These are phyloP conservation scores for Aspergillus asperescens DNA, from an alignment of 495 filamentous ascomycete species.

Conservation along the genomic window DNA sequence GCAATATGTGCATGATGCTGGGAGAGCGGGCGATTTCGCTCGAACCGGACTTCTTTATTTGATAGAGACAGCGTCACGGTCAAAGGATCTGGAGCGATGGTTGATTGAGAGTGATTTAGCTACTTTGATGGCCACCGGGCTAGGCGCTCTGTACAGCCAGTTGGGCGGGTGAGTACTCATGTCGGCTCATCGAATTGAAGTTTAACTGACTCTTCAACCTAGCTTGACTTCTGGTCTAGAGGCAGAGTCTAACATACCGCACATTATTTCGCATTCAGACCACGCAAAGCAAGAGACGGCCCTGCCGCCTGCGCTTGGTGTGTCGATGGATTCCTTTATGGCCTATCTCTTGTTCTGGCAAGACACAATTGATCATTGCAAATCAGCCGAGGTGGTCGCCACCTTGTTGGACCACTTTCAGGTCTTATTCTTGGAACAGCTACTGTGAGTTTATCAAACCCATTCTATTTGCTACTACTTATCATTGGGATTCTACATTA, in stretches of 20 bases:
- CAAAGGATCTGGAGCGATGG: conserved; percentile 81
- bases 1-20: conserved; percentile 92
- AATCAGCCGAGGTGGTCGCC: conserved; percentile 82
- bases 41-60: conserved; percentile 91
- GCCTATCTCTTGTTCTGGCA: conserved; percentile 97
- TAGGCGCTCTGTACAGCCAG: conserved; percentile 95
- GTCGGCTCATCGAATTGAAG: neutral
- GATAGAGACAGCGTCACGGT: conserved; percentile 85
- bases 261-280: conserved; percentile 81
- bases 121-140: conserved; percentile 91
- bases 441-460: conserved; percentile 57
- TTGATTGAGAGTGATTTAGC: conserved; percentile 95
- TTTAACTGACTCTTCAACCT: neutral
- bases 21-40: conserved; percentile 93
- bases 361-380: conserved; percentile 92
- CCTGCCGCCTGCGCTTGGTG: conserved; percentile 53
- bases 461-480: neutral
- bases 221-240: conserved; percentile 33
- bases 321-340: conserved; percentile 85
- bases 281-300: conserved; percentile 46
- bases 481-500: conserved; percentile 28
- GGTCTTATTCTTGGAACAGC: conserved; percentile 89
- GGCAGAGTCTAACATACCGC: conserved; percentile 62
- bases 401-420: conserved; percentile 96
- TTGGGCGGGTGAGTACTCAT: conserved; percentile 60